Evolutionary conservation across 352 stramenopile genomes (phyloP), one percentile per base, ranked within the genome.

Genomic region (Phytophthora pseudosyringae): DNA sequence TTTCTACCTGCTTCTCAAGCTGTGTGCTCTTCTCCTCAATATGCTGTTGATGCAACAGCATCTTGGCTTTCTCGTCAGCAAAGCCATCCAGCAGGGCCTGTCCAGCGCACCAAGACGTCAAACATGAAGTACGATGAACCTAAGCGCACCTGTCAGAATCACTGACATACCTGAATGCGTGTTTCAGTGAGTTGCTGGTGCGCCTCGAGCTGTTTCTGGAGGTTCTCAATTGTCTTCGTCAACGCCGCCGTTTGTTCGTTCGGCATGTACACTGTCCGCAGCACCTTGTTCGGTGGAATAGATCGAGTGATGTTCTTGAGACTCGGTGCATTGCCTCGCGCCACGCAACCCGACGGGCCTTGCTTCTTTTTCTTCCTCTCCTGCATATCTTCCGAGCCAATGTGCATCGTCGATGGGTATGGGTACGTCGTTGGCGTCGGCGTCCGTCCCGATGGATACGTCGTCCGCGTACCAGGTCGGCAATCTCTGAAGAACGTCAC

Each of bases 401-500:
- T 88, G 58, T 90, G 70, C 80, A 93, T 88, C 15, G 83, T 93
- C 1, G 83, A 90, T n/a, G 80, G 71, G 63, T 90, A 93, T 32
- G 64, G 62, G 43, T 86, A 89, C 25, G 76, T 76, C n/a, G 61
- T 83, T 0, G 71, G 71, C 7, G 56, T 69, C 16, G 64, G 64
- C 0, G 57, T 29, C 38, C 52, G 29, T 15, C 59, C 55, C 26
- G 75, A 64, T 29, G 88, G 83, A 52, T 84, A 94, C 18, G 63
- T 75, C 5, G 76, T 76, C 26, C 79, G 69, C 6, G 81, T 64
- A 25, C 69, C 79, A 5, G 86, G 88, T 7, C 86, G 71, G 55
- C 85, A 92, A 61, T 95, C 87, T 46, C 82, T 69, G 25, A 86
- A 81, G 67, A 93, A 93, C 16, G 77, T 88, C n/a, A 91, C 81